Percentiles rank a stretch among this genome's conserved stretches.
phyloP scores from a whole-genome alignment of 495 filamentous ascomycete species.

The Cercophora samala region DNA sequence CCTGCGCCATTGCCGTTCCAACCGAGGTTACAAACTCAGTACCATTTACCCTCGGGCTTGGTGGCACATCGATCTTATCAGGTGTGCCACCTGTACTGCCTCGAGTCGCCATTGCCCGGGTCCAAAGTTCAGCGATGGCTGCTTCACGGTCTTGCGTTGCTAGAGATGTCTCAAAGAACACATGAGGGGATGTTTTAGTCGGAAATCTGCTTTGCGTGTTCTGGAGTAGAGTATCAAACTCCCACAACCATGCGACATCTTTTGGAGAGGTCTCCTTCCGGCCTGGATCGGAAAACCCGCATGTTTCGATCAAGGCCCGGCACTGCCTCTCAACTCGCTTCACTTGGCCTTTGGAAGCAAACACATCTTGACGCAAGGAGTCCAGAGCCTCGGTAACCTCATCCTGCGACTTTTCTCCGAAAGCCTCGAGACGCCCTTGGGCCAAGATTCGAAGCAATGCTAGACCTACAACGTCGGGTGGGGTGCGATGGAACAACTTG shows the following conservation, averaged over 20 bases:
- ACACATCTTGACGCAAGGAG: neutral
- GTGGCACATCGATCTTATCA: too few species aligned
- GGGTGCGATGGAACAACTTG: neutral
- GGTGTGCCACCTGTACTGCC: too few species aligned
- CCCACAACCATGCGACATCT: neutral
- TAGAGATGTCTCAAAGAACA: neutral
- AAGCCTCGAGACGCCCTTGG: neutral
- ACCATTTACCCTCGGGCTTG: too few species aligned
- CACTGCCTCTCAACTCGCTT: neutral
- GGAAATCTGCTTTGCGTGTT: neutral
- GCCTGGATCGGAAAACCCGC: neutral
- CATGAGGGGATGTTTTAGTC: neutral
- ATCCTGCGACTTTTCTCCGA: neutral
- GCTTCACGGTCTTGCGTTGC: neutral
- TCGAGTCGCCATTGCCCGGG: too few species aligned
- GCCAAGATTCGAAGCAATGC: slow-evolving; percentile 13
- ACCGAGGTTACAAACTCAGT: neutral
- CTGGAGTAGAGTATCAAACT: neutral
- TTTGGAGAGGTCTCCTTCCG: neutral
- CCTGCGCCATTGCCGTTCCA: neutral
- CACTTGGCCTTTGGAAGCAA: neutral
- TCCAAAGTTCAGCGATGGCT: neutral
- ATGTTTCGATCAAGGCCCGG: neutral
- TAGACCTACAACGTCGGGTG: neutral
- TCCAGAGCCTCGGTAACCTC: neutral